phyloP scores from a whole-genome alignment of 345 rosid genomes.

The Lagerstroemia speciosa region DNA sequence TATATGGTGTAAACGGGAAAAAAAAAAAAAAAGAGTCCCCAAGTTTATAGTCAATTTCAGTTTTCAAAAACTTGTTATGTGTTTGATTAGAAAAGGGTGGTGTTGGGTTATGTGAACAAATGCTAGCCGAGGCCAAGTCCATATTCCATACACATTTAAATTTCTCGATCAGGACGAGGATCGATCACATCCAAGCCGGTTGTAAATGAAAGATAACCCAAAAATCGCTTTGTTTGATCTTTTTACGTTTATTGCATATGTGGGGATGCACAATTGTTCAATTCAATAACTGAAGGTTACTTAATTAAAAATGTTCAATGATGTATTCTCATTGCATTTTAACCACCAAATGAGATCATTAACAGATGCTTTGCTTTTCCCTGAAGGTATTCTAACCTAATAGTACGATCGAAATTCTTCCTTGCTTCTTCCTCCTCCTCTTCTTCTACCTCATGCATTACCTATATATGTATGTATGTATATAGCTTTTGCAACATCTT shows the following conservation, averaged over 20 bases:
- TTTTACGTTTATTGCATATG: too few species aligned
- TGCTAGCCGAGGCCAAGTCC: background rate
- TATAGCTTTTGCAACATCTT: background rate
- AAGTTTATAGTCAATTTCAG: too few species aligned
- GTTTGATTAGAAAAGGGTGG: too few species aligned
- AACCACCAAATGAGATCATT: background rate
- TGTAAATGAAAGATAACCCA: too few species aligned
- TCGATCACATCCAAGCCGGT: background rate
- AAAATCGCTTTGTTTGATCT: too few species aligned
- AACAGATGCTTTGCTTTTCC: slow-evolving; percentile 17
- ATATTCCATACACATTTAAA: too few species aligned
- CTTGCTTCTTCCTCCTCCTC: slow-evolving; percentile 3
- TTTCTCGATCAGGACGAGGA: background rate
- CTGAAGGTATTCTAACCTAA: slow-evolving; percentile 8
- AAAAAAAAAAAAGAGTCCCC: too few species aligned
- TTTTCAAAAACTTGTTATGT: too few species aligned
- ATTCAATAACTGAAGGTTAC: background rate
- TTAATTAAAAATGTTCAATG: background rate
- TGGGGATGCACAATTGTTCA: background rate
- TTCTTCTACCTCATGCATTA: background rate
- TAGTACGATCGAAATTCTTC: background rate
- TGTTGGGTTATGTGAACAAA: too few species aligned
- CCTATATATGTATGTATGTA: slow-evolving; percentile 7
- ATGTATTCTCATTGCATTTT: background rate
- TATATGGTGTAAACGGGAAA: too few species aligned